These are phyloP conservation scores for Coriaria nepalensis DNA, from an alignment of 306 rosid genomes.

Conservation along the genomic window DNA sequence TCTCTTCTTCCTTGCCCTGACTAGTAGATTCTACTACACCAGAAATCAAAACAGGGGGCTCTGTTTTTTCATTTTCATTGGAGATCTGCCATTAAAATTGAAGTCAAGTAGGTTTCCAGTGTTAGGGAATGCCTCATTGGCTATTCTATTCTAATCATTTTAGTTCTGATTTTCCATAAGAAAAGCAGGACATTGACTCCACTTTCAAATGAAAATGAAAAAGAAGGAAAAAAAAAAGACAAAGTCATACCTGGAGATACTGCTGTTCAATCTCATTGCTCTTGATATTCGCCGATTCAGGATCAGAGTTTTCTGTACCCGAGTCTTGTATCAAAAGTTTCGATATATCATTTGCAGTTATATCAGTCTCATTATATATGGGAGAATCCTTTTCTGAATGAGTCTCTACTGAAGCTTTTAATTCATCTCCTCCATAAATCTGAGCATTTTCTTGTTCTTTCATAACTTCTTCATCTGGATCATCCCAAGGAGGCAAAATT, in stretches of 20 bases:
- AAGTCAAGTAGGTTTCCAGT: too few species aligned
- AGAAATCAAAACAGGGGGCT: slow-evolving; percentile 11
- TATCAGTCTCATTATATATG: slow-evolving; percentile 8
- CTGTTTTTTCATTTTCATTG: slow-evolving; percentile 13
- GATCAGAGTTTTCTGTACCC: slow-evolving; percentile 2
- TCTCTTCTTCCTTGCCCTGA: neutral
- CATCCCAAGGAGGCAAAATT: slow-evolving; percentile 16
- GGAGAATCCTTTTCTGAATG: slow-evolving; percentile 21
- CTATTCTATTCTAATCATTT: slow-evolving; percentile 1
- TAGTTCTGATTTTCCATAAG: neutral
- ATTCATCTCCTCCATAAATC: slow-evolving; percentile 1
- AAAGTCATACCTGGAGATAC: slow-evolving; percentile 37
- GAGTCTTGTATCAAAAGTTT: slow-evolving; percentile 15
- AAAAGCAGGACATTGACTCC: slow-evolving; percentile 3
- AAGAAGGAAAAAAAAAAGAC: neutral
- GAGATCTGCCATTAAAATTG: slow-evolving; percentile 24
- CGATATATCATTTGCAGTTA: slow-evolving; percentile 15
- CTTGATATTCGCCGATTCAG: slow-evolving; percentile 7
- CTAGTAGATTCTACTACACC: slow-evolving; percentile 8
- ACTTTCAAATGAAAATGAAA: too few species aligned
- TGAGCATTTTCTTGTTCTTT: slow-evolving; percentile 19
- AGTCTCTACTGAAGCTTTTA: slow-evolving; percentile 6
- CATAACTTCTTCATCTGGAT: slow-evolving; percentile 2
- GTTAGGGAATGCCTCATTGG: too few species aligned
- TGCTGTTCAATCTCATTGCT: slow-evolving; percentile 17